Evolutionary conservation across 805 yeast genomes (phyloP).

Genomic region (Spathaspora girioi): DNA sequence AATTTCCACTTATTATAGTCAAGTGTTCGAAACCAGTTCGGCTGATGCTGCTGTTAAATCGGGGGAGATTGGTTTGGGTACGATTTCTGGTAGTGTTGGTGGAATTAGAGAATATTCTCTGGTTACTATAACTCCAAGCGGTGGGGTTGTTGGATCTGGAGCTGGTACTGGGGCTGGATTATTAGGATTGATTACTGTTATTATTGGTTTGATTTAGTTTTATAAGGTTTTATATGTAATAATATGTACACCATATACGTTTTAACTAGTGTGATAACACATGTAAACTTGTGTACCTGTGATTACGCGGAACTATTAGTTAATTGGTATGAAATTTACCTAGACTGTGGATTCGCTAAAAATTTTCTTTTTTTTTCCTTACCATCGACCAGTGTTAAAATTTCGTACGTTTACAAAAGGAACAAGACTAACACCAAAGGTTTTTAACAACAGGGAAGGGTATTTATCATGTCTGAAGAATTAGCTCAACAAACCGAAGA

Average conservation of each 20-base stretch:
- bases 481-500: slow-evolving; percentile 42
- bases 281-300: background rate
- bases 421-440: background rate
- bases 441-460: background rate
- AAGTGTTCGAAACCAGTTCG: slow-evolving; percentile 22
- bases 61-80: slow-evolving; percentile 31
- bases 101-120: slow-evolving; percentile 25
- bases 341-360: background rate
- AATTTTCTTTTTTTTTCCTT: background rate
- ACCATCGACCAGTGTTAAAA: background rate
- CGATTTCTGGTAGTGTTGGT: slow-evolving; percentile 24
- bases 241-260: no score
- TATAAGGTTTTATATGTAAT: background rate
- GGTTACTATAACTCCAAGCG: slow-evolving; percentile 19
- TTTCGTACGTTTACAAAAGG: background rate
- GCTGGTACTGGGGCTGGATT: slow-evolving; percentile 12
- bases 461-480: slow-evolving; percentile 38
- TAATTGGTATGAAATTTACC: background rate
- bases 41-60: slow-evolving; percentile 17
- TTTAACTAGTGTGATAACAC: no score
- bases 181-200: slow-evolving; percentile 12
- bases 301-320: background rate
- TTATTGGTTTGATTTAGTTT: slow-evolving; percentile 10
- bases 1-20: slow-evolving; percentile 19
- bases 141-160: slow-evolving; percentile 10